Evolutionary conservation across 1,139 yeast species (phyloP), one percentile per base, ranked within the genome.

Genomic region (Protomyces lactucae-debilis): DNA sequence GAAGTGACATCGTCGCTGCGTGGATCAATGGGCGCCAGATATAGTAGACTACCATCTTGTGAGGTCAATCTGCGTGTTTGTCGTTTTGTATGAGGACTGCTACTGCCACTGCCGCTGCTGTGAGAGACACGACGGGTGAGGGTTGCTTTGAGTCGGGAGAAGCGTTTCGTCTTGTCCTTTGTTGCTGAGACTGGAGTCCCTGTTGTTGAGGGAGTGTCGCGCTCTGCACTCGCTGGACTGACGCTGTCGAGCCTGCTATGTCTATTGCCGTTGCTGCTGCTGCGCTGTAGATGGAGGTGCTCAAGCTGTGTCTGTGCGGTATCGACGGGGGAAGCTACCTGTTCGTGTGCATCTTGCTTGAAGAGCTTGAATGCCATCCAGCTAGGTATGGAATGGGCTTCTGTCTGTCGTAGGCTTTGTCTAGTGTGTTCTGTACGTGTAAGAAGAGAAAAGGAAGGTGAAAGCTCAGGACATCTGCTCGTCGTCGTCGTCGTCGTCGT

Each of bases 1-100:
- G 63, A 56, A 12, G 52, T 52, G 25, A 59, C 63, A 45, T 59
- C 57, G n/a, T 39, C 57, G 36, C 46, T 52, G 8, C 23, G 23
- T n/a, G 12, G 48, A 21, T 43, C 48, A 21, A 43, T 43, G 8
- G 48, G 48, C 16, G 21, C 23, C 21, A 43, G 48, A 8, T 18
- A 4, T 6, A 18, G 23, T n/a, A 43, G 48, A 4, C 23, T 43
- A 9, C 48, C 18, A 18, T 43, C 48, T 12, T 21, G 8, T 9
- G 25, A 16, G 12, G 12, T 43, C 2, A 21, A 43, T 6, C 23
- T 21, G 25, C 48, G 48, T 21, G 48, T n/a, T 5, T 43, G 48
- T 16, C 48, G 21, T 28, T 28, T 28, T 28, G 32, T 28, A 28
- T 4, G 32, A 28, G 32, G 32, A 28, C 32, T 28, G 43, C 43